Base-by-base conservation (phyloP, 352 stramenopile species). In the Globisporangium canariense region DNA sequence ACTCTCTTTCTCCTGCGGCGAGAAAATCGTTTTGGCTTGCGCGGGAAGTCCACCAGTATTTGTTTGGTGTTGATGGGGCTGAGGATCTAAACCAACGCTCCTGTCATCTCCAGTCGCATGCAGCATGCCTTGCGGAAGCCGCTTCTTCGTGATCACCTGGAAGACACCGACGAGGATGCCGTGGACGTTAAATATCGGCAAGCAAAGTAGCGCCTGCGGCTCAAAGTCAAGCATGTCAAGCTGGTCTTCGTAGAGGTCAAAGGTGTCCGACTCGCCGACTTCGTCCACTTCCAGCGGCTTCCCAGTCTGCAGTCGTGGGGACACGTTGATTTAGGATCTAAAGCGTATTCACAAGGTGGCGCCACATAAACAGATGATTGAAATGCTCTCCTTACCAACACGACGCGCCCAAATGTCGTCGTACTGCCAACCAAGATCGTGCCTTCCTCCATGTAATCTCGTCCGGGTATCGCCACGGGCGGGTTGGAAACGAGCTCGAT, bases 201-300 rank as follows among this genome's bases (percentile, higher is more conserved):
- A 68, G 38, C 80, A 90, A 2, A 90, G 62, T 41, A 88, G 60
- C 20, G 73, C 76, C 36, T 86, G 78, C 4, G 75, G 81, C 13
- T 84, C 75, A 53, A 91, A 91, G 38, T 87, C 79, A 0, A 91
- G 74, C 45, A 86, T 69, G 52, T 88, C 77, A 41, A 91, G 65
- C 45, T 89, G 82, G 40, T 87, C 76, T 68, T 89, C 79, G 62
- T 89, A 89, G 45, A 86, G 63, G 30, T 88, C 76, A 30, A 89
- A 67, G 16, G 77, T 69, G 46, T 88, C 78, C 3, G 78, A 88
- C 0, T 77, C 71, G 9, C 66, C 65, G 10, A 88, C 73, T 52
- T 90, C 79, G 6, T 74, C 66, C 25, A 85, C 72, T 22, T 89
- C 74, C 9, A 88, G 69, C 30, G 74, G 60, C 30, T 70, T 90